Conservation (phyloP, 2,329 filamentous ascomycete genomes). For the Neonectria magnoliae region DNA sequence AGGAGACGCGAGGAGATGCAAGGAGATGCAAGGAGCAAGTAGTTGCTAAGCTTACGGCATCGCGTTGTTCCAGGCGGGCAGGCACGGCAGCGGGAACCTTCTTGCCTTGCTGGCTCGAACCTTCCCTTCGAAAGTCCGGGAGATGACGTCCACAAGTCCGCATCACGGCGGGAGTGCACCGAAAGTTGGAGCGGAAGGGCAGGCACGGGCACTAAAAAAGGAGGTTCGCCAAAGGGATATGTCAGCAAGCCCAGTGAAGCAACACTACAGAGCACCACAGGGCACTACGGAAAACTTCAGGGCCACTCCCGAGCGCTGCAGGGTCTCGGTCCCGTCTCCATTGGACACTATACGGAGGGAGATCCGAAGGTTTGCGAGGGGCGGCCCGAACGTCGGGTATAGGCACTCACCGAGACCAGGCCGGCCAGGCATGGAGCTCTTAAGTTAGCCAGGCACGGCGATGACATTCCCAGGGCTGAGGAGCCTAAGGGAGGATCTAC, state of each 20-base stretch:
- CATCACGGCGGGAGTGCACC: not conserved
- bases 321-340: not conserved
- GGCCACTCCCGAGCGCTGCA: not conserved
- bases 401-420: conserved; percentile 1
- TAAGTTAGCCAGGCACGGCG: conserved; percentile 1
- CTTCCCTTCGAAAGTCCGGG: not conserved
- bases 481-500: not conserved
- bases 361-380: conserved; percentile 1
- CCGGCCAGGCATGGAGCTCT: too few relatives aligned
- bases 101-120: not conserved
- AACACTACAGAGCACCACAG: not conserved
- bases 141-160: too few relatives aligned
- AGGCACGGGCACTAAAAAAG: not conserved
- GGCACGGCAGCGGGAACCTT: not conserved
- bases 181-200: not conserved
- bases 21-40: conserved; percentile 24
- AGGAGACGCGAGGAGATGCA: not conserved
- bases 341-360: not conserved
- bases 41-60: conserved; percentile 7
- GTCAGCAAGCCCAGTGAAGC: not conserved
- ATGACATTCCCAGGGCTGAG: not conserved
- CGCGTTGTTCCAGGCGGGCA: conserved; percentile 3
- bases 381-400: conserved; percentile 14
- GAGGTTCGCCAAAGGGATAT: not conserved
- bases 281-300: not conserved